Conservation (phyloP, 2,329 filamentous ascomycete genomes). For the Cladosporium sphaerospermum region DNA sequence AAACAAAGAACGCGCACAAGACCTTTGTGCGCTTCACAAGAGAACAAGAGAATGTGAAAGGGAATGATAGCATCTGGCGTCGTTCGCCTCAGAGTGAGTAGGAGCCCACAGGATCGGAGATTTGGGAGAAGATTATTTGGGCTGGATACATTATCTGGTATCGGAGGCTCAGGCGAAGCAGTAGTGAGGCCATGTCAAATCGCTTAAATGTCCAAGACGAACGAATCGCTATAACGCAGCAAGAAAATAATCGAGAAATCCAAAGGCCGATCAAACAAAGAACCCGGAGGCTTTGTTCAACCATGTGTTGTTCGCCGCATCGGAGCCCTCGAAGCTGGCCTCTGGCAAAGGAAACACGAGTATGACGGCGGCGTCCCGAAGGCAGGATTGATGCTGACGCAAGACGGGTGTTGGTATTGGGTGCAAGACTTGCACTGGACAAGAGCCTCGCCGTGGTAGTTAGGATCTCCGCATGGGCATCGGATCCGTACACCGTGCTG, state of each 20-base stretch:
- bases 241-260: neutral
- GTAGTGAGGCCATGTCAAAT: neutral
- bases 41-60: neutral
- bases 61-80: neutral
- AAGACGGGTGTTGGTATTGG: slow-evolving; percentile 57
- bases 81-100: too few species aligned
- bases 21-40: neutral
- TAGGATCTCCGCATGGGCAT: slow-evolving; percentile 51
- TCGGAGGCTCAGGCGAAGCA: slow-evolving; percentile 2
- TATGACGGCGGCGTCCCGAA: slow-evolving; percentile 7
- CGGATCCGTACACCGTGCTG: slow-evolving; percentile 43
- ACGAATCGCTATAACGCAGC: slow-evolving; percentile 11
- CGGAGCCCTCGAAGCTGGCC: neutral
- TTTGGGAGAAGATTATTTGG: neutral
- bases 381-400: slow-evolving; percentile 48
- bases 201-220: neutral
- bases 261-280: slow-evolving; percentile 1
- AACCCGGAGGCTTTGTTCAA: slow-evolving; percentile 4
- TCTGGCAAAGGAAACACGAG: slow-evolving; percentile 10
- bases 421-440: slow-evolving; percentile 58
- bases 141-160: slow-evolving; percentile 3
- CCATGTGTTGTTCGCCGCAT: slow-evolving; percentile 5
- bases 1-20: neutral
- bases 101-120: neutral
- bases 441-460: slow-evolving; percentile 51